Percentiles rank a stretch among this genome's conserved stretches.
Evolutionary conservation across 2,329 filamentous ascomycete genomes (phyloP).

Genomic region (Alternaria atra): DNA sequence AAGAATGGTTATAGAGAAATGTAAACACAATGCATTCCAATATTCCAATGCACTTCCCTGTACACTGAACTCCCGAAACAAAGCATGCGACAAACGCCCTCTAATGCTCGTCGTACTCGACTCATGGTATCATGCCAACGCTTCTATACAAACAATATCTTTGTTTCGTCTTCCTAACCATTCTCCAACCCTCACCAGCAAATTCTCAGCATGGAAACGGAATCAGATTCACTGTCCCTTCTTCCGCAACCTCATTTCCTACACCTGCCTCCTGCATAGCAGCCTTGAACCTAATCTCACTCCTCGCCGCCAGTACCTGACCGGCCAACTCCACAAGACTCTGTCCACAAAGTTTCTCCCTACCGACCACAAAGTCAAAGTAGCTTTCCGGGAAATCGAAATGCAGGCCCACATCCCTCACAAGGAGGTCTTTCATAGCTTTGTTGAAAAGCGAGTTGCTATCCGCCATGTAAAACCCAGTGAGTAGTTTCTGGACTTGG

Average conservation of each 20-base stretch:
- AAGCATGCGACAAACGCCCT: neutral
- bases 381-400: conserved; percentile 45
- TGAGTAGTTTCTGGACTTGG: conserved; percentile 31
- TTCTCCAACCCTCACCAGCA: neutral
- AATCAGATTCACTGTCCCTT: conserved; percentile 13
- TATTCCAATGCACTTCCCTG: neutral
- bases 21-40: neutral
- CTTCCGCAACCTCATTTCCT: conserved; percentile 6
- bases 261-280: conserved; percentile 31
- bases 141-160: neutral
- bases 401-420: conserved; percentile 23
- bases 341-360: conserved; percentile 22
- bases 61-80: neutral
- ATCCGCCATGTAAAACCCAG: conserved; percentile 37
- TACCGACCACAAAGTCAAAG: conserved; percentile 29
- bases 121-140: conserved; percentile 2
- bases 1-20: neutral
- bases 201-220: neutral
- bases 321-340: conserved; percentile 39
- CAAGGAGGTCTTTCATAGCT: conserved; percentile 24
- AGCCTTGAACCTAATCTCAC: conserved; percentile 34
- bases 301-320: conserved; percentile 42
- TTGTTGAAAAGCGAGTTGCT: conserved; percentile 25
- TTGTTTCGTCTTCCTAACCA: neutral
- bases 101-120: neutral